Evolutionary conservation across 139 green algal species (phyloP).

Genomic region (Coelastrella sp.): DNA sequence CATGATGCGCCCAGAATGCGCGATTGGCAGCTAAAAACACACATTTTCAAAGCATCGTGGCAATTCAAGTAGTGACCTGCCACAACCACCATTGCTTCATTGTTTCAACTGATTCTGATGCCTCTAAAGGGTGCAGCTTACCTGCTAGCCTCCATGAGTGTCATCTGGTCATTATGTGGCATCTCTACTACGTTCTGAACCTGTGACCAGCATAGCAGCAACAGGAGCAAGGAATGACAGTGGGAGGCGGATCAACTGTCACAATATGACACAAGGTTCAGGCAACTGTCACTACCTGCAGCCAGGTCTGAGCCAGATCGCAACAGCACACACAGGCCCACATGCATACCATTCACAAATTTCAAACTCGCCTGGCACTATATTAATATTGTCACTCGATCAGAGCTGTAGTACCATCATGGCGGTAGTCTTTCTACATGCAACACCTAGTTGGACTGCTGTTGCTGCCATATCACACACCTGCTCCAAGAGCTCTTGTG

Average conservation of each 20-base stretch:
- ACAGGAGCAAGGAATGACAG: not conserved
- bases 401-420: too few relatives aligned
- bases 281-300: too few relatives aligned
- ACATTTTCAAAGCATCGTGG: too few relatives aligned
- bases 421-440: too few relatives aligned
- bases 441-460: not conserved
- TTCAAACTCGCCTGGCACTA: too few relatives aligned
- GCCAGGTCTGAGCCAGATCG: not conserved
- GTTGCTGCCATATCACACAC: constrained; percentile 46
- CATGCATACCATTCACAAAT: too few relatives aligned
- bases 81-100: not conserved
- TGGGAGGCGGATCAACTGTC: not conserved
- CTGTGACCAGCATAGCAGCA: constrained; percentile 51
- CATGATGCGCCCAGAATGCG: too few relatives aligned
- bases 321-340: not conserved
- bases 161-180: constrained; percentile 93
- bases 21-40: too few relatives aligned
- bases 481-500: constrained; percentile 93
- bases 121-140: constrained; percentile 47
- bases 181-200: constrained; percentile 93
- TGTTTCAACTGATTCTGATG: not conserved
- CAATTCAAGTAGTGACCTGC: too few relatives aligned
- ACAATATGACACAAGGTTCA: too few relatives aligned
- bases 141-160: constrained; percentile 91
- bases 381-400: too few relatives aligned